Evolutionary conservation across 2,329 filamentous ascomycete species (phyloP).

Genomic region (Eurotiales sp.): DNA sequence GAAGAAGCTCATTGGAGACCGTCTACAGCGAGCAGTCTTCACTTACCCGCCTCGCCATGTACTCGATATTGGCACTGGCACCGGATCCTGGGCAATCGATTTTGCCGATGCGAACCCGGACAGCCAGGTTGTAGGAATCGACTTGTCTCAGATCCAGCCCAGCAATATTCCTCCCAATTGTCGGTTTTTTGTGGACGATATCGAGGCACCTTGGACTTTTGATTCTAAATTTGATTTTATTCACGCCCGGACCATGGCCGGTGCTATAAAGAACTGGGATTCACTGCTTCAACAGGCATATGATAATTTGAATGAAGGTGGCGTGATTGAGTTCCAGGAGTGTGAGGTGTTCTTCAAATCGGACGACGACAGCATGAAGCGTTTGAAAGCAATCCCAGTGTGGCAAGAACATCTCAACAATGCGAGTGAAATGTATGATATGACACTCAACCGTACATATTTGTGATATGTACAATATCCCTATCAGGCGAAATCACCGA

Average conservation of each 20-base stretch:
- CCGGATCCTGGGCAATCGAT: conserved; percentile 17
- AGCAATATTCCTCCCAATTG: conserved; percentile 16
- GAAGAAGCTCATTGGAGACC: conserved; percentile 10
- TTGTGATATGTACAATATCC: too few relatives aligned
- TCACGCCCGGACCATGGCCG: conserved; percentile 24
- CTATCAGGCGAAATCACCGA: too few relatives aligned
- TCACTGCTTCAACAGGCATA: conserved; percentile 23
- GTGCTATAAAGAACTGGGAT: conserved; percentile 27
- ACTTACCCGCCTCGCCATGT: conserved; percentile 5
- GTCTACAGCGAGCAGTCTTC: conserved; percentile 7
- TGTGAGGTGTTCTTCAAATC: conserved; percentile 20
- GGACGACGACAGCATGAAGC: conserved; percentile 11
- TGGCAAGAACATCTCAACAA: conserved; percentile 14
- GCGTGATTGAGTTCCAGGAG: conserved; percentile 27
- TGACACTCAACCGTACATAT: not conserved
- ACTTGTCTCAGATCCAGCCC: conserved; percentile 21
- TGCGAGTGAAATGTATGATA: conserved; percentile 10
- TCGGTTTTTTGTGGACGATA: conserved; percentile 23
- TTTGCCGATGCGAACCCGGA: conserved; percentile 17
- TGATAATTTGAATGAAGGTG: conserved; percentile 26
- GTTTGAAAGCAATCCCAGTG: conserved; percentile 3
- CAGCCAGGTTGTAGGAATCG: conserved; percentile 18
- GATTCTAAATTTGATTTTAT: conserved; percentile 25
- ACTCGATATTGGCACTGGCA: conserved; percentile 17
- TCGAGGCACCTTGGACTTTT: conserved; percentile 27